Conservation (phyloP, 306 rosid genomes). For the Trichosanthes truncata region DNA sequence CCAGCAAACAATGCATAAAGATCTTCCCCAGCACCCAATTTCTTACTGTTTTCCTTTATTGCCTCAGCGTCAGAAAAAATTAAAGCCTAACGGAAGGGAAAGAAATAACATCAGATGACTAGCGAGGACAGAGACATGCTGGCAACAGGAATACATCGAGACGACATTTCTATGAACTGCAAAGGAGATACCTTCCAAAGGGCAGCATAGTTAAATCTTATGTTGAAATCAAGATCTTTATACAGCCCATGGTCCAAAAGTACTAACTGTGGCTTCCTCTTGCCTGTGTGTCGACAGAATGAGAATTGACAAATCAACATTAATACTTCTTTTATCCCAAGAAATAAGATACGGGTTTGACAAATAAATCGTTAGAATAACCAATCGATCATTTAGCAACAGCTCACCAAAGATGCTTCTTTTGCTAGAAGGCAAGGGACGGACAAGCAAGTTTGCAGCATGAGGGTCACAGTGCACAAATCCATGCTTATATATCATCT, state of each 20-base stretch:
- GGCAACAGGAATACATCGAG: background rate
- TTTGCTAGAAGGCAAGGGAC: conserved; percentile 62
- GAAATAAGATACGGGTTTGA: background rate
- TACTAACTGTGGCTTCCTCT: conserved; percentile 83
- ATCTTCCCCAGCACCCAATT: conserved; percentile 98
- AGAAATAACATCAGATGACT: conserved; percentile 2
- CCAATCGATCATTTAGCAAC: background rate
- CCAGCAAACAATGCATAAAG: conserved; percentile 89
- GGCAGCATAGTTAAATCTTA: conserved; percentile 76
- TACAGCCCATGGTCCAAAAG: conserved; percentile 93
- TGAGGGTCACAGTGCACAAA: conserved; percentile 99
- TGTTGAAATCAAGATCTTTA: conserved; percentile 73
- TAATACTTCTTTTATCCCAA: background rate
- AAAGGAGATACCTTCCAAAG: conserved; percentile 64
- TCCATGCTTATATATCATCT: conserved; percentile 97
- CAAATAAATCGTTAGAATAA: background rate
- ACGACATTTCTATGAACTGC: background rate
- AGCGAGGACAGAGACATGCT: background rate
- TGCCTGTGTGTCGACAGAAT: conserved; percentile 35
- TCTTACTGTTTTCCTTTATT: conserved; percentile 77
- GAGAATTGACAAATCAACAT: background rate
- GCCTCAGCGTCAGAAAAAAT: conserved; percentile 71
- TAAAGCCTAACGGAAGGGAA: conserved; percentile 31
- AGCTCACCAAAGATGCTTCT: conserved; percentile 56
- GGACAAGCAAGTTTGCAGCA: conserved; percentile 85